Evolutionary conservation across 2,329 filamentous ascomycete genomes (phyloP), one percentile per base, ranked within the genome.

Genomic region (Botryotinia globosa): DNA sequence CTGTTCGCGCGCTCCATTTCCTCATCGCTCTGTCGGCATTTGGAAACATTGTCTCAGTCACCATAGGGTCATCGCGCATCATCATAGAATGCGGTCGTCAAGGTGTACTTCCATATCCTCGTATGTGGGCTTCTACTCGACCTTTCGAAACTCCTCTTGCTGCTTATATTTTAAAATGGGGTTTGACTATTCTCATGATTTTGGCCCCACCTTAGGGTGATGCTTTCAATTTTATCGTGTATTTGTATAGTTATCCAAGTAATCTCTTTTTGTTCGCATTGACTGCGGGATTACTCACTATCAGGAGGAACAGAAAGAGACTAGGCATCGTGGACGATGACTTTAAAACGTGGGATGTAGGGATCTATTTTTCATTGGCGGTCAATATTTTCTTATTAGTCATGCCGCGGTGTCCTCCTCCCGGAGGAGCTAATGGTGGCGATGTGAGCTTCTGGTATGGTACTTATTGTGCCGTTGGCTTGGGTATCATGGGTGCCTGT

Each of bases 371-470:
- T 80, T 88, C 85, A 66, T 85, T 90, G 63, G 78, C 88, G 0
- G 82, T 89, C 0, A 87, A 91, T 69, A 72, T 89, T 0, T 92
- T 89, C 73, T 82, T 92, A 62, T 81, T 93, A 3, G 84, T 89
- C 25, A 91, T 92, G 85, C 91, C 91, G 0, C 93, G 91, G 91
- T 91, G 89, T 75, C 91, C 91, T 2, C 91, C 91, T 0, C 83
- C 84, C 0, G 85, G 83, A 0, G 91, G 91, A 0, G 82, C 83
- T 0, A 85, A 86, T 48, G 88, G 86, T 0, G 91, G 90, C 0
- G 87, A 90, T 72, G 90, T 92, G 1, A 90, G 87, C 70, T 93
- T 94, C 80, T 93, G 89, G 88, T 94, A 93, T 75, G 90, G 85
- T 1, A 92, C 90, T 0, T 92, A 93, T 76, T 86, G 87, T 32